Conservation (phyloP, 2,329 filamentous ascomycete species). For the Verticillium tricorpus region DNA sequence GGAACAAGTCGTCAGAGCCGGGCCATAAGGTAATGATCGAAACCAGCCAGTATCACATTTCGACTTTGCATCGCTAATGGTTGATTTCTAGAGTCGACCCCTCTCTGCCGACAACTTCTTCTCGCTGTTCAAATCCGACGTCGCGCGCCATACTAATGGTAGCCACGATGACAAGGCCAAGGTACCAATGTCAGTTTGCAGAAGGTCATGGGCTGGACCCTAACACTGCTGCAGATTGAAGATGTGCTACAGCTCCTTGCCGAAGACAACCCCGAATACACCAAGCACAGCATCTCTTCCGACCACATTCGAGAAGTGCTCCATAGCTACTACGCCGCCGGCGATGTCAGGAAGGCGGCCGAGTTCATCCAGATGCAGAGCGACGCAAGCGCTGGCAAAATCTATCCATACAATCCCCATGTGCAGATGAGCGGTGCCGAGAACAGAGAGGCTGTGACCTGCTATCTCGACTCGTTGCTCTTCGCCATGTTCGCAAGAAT, state of each 20-base stretch:
- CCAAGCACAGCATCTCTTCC: conserved; percentile 32
- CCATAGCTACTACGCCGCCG: conserved; percentile 60
- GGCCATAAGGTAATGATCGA: not conserved
- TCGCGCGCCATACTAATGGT: conserved; percentile 49
- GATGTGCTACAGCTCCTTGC: conserved; percentile 24
- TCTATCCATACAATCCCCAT: conserved; percentile 69
- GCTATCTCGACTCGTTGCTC: conserved; percentile 84
- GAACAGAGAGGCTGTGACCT: conserved; percentile 85
- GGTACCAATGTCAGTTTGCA: conserved; percentile 19
- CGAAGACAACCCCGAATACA: conserved; percentile 35
- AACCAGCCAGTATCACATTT: conserved; percentile 27
- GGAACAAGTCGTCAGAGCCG: conserved; percentile 49
- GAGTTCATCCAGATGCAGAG: conserved; percentile 75
- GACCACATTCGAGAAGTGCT: conserved; percentile 55
- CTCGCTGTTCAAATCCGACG: conserved; percentile 60
- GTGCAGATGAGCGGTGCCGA: conserved; percentile 76
- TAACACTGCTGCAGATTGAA: conserved; percentile 21
- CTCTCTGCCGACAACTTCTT: conserved; percentile 55
- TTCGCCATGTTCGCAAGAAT: conserved; percentile 95
- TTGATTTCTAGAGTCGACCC: conserved; percentile 30
- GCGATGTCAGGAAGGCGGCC: conserved; percentile 69
- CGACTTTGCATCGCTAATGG: not conserved
- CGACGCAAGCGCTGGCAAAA: conserved; percentile 73
- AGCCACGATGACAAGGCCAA: conserved; percentile 48
- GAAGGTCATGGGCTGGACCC: conserved; percentile 7